Percentiles rank a stretch among this genome's conserved stretches.
These are phyloP conservation scores for Trametes gibbosa DNA, from an alignment of 768 basidiomycete species.

Conservation along the genomic window DNA sequence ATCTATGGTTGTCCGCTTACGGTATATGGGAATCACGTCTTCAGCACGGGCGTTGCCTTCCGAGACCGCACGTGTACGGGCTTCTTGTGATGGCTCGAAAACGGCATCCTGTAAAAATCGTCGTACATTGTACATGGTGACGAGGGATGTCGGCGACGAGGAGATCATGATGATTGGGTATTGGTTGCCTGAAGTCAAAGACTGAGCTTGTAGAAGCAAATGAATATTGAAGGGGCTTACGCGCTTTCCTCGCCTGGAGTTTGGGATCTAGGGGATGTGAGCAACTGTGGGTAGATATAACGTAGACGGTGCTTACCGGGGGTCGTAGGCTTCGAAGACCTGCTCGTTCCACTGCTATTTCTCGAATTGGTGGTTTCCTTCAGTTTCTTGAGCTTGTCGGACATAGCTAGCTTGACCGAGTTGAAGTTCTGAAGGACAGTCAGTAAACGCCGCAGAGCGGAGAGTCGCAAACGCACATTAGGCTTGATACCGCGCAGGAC, in stretches of 20 bases:
- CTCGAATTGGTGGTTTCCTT: slow-evolving; percentile 50
- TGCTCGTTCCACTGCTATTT: slow-evolving; percentile 40
- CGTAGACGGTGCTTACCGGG: slow-evolving; percentile 32
- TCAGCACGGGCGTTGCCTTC: slow-evolving; percentile 76
- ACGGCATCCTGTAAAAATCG: slow-evolving; percentile 85
- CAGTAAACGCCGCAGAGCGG: background rate
- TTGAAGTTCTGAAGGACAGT: slow-evolving; percentile 66
- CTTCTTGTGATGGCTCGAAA: slow-evolving; percentile 75
- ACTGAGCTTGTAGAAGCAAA: background rate
- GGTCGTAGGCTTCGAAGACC: slow-evolving; percentile 39
- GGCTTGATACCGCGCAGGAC: slow-evolving; percentile 81
- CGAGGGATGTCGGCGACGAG: slow-evolving; percentile 89
- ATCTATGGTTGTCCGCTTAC: slow-evolving; percentile 72
- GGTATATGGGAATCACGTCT: slow-evolving; percentile 85
- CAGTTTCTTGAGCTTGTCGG: slow-evolving; percentile 77
- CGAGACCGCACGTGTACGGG: slow-evolving; percentile 61
- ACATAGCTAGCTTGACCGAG: slow-evolving; percentile 58
- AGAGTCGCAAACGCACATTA: slow-evolving; percentile 53
- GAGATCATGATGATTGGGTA: slow-evolving; percentile 98
- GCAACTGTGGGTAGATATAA: background rate
- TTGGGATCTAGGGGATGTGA: slow-evolving; percentile 44
- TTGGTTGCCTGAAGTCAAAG: slow-evolving; percentile 52
- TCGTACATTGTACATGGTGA: slow-evolving; percentile 98
- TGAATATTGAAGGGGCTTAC: slow-evolving; percentile 32
- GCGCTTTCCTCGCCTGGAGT: slow-evolving; percentile 64